Conservation (phyloP, 352 stramenopile species). For the Thalassiosira hispida region DNA sequence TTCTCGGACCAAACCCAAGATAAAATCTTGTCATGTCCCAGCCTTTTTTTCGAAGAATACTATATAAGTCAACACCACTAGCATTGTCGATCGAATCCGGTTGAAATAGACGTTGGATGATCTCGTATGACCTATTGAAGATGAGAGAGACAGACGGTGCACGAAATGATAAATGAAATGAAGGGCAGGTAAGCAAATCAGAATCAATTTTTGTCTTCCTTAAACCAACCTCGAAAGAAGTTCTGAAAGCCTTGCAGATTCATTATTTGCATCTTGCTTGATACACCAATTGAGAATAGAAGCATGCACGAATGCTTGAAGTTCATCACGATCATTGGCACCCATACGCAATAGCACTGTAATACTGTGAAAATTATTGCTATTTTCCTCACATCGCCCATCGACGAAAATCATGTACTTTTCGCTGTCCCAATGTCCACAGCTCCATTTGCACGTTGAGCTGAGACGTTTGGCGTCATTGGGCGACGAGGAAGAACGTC, state of each 20-base stretch:
- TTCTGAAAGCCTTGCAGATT: slow-evolving; percentile 5
- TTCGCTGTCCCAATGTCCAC: slow-evolving; percentile 20
- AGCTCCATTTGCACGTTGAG: slow-evolving; percentile 16
- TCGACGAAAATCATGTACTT: slow-evolving; percentile 33
- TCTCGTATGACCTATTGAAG: slow-evolving; percentile 19
- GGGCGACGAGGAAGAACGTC: neutral
- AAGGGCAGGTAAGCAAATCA: neutral
- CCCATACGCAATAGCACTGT: slow-evolving; percentile 58
- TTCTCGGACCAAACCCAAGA: slow-evolving; percentile 63
- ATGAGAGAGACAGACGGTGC: neutral
- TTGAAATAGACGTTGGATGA: slow-evolving; percentile 33
- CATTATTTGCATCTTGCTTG: slow-evolving; percentile 10
- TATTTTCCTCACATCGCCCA: neutral
- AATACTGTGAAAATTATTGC: neutral
- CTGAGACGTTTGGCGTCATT: neutral
- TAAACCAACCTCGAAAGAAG: slow-evolving; percentile 17
- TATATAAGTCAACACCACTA: slow-evolving; percentile 28
- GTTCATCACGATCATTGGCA: slow-evolving; percentile 57
- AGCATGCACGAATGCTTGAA: slow-evolving; percentile 72
- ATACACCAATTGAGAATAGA: slow-evolving; percentile 43
- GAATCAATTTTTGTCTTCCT: no score
- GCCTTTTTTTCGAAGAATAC: slow-evolving; percentile 51
- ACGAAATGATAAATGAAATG: neutral
- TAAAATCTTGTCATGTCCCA: slow-evolving; percentile 76
- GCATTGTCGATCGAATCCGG: slow-evolving; percentile 2